Percentiles rank a stretch among this genome's conserved stretches.
These are phyloP conservation scores for Coemansia sp. DNA, from an alignment of 192 early-diverging fungal species.

Conservation along the genomic window DNA sequence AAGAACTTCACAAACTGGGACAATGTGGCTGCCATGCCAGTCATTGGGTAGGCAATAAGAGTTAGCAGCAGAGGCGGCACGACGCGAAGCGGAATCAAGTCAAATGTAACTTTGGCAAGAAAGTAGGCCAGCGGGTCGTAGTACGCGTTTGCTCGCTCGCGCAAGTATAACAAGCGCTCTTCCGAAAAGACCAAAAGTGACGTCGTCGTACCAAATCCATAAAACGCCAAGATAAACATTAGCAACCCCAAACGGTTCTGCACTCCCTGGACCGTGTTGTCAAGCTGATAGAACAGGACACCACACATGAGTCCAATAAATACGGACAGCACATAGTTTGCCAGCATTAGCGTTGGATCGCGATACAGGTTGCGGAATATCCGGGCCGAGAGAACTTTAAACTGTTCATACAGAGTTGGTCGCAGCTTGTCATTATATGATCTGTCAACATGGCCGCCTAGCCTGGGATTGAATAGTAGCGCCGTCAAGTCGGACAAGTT, in stretches of 20 bases:
- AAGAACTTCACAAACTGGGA: conserved; percentile 71
- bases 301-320: conserved; percentile 57
- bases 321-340: conserved; percentile 42
- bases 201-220: conserved; percentile 60
- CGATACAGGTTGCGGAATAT: conserved; percentile 50
- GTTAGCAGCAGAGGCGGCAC: conserved; percentile 80
- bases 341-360: conserved; percentile 45
- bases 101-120: conserved; percentile 64
- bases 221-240: conserved; percentile 56
- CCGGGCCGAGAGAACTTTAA: conserved; percentile 50
- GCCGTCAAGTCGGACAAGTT: conserved; percentile 34
- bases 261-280: conserved; percentile 44
- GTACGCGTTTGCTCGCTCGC: conserved; percentile 65
- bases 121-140: conserved; percentile 64
- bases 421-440: conserved; percentile 28
- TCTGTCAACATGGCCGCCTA: conserved; percentile 1
- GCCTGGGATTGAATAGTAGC: conserved; percentile 12
- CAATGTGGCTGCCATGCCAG: conserved; percentile 68
- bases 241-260: conserved; percentile 55
- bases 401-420: conserved; percentile 52
- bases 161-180: conserved; percentile 54
- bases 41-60: conserved; percentile 84
- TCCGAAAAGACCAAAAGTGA: conserved; percentile 54
- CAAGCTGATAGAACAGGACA: conserved; percentile 57
- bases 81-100: conserved; percentile 71